Base-by-base conservation (phyloP, 176 grass and related monocot species). In the Lolium rigidum region DNA sequence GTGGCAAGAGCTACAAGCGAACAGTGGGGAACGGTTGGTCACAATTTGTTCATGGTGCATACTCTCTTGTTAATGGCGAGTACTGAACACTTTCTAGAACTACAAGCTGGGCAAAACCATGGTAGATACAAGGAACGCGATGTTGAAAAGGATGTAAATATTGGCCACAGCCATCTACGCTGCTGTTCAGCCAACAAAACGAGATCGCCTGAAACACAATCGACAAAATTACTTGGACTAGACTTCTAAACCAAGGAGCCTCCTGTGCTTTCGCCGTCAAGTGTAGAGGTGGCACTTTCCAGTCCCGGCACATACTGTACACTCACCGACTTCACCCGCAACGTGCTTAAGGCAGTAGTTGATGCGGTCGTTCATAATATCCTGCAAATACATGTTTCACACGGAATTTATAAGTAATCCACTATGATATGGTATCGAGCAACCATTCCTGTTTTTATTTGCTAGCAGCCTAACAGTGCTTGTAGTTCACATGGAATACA, bases 301-400 rank as follows among this genome's bases (percentile, higher is more conserved):
- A 52, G 93, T 95, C 80, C 93, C 90, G 43, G 92, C 90, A 88
- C 93, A 98, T 8, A 91, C 86, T 20, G 81, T 62, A 64, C 96
- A 98, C 62, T 95, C 96, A 46, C 86, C 90, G 21, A 80, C 92
- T 77, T 91, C 79, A 49, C 93, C 96, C 9, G 78, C 86, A 48
- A 90, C 84, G 16, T 95, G 96, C 18, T 54, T 92, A 70, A 98
- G 28, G 80, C 96, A 98, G 63, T 92, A 91, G 43, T 92, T 94
- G 81, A 98, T 98, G 70, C 93, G 96, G 82, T 98, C 91, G 13
- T 87, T 98, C 90, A 98, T 84, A 77, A 95, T 64, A 91, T 98
- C 92, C 93, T 95, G 74, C 78, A 92, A 12, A 62, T 57, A 71
- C 46, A 70, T 66, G 6, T 73, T 77, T 66, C 18, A 0, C 46